Evolutionary conservation across 179 eudicot genomes (phyloP), one percentile per base, ranked within the genome.

Genomic region (Sideroxylon spinosum): DNA sequence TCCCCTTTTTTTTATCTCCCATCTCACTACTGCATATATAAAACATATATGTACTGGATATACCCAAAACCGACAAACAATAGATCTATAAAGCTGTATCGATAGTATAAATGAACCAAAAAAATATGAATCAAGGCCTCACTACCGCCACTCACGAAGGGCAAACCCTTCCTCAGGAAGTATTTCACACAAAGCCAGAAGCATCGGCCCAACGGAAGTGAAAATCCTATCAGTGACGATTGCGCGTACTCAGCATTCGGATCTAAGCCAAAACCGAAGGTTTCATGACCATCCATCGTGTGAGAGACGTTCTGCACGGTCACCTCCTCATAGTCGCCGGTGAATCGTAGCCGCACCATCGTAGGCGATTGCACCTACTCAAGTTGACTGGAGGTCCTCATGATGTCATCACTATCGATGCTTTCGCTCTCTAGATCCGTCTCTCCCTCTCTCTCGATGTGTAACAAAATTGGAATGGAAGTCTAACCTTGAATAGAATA

Each of bases 81-180:
- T 37, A 75, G 82, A 80, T 75, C 78, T 46, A 9, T 1, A 13
- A 4, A 29, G 44, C 9, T 9, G 23, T 59, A 62, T 12, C 12
- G 32, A 57, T 10, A 53, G 10, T 74, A 66, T 7, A 61, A 72
- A 64, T 9, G 19, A 20, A 46, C 16, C 4, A 53, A 60, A n/a
- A n/a, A 57, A n/a, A 11, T 3, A 7, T 7, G 29, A 59, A 22
- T 3, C 16, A 0, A 25, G 1, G 19, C 52, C 89, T 84, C 65
- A 93, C 98, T 92, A 89, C 46, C 97, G 90, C 98, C 97, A 93
- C 74, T 93, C 97, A 19, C 98, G 90, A 56, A 92, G 90, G 68
- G 95, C 97, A 14, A 72, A 83, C 0, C 93, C 98, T 82, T 89
- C 92, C 78, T 93, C 98, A 0, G 75, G 75, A 14, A 81, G 79